Evolutionary conservation across 2,329 filamentous ascomycete species (phyloP), one percentile per base, ranked within the genome.

Genomic region (Hypoxylon sp.): DNA sequence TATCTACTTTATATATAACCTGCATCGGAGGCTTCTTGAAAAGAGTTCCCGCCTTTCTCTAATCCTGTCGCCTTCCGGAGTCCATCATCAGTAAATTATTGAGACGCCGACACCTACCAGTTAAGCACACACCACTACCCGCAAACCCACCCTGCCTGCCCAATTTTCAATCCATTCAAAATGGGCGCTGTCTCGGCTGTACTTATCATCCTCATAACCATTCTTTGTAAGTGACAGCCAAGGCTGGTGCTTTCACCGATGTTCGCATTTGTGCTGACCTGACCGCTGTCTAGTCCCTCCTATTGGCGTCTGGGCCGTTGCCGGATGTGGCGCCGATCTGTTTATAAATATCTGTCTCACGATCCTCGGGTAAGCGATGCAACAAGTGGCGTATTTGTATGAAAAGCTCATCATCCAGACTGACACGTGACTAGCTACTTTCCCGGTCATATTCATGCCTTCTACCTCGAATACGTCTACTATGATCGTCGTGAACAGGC

Each of bases 401-500:
- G 6, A 32, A 11, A 11, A 11, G 2, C 19, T 27, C 29, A 32
- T 9, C 16, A 32, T 9, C 19, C 19, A 2, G 9, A n/a, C 57
- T 61, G 58, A 61, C 62, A 63, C 34, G 41, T 23, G 29, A 55
- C 29, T 63, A 88, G 87, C n/a, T 92, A 90, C 77, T 79, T 96
- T 53, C 92, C 92, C 0, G 93, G 92, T 6, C 90, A 93, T 71
- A 86, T 95, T 43, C 90, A 94, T 76, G 91, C 91, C 45, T 94
- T 94, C 78, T 96, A 94, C 77, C 71, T 93, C 66, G 88, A 94
- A 79, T 96, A 94, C 77, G 83, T 96, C 67, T 97, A 94, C 81
- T 95, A 90, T 78, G 87, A 92, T 73, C 90, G 90, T 39, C 85
- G 84, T 56, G 89, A 92, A 71, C 86, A 89, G 75, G 84, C 85